phyloP scores from a whole-genome alignment of 495 filamentous ascomycete genomes.

The Penicillium maclennaniae region DNA sequence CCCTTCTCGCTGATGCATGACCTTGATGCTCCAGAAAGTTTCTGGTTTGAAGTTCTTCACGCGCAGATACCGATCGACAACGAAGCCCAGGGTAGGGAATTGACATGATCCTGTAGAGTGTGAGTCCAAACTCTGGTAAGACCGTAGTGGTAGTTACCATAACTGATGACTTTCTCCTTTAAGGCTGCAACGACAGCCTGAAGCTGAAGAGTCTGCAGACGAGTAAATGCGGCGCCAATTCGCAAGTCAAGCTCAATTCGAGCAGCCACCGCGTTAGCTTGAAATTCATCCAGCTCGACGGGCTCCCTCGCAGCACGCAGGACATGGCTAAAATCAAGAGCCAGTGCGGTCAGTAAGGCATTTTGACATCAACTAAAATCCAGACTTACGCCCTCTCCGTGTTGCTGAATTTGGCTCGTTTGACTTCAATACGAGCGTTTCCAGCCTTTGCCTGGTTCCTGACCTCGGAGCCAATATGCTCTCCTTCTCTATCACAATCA shows the following conservation, averaged over 20 bases:
- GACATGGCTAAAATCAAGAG: conserved; percentile 55
- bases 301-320: conserved; percentile 76
- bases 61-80: conserved; percentile 90
- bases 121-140: conserved; percentile 14
- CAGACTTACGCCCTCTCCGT: conserved; percentile 78
- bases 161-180: conserved; percentile 68
- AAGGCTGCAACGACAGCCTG: conserved; percentile 61
- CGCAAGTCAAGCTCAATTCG: conserved; percentile 90
- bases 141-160: conserved; percentile 52
- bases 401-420: conserved; percentile 88
- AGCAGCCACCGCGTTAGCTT: conserved; percentile 83
- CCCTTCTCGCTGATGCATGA: conserved; percentile 70
- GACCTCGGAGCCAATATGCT: conserved; percentile 94
- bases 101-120: conserved; percentile 76
- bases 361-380: background rate
- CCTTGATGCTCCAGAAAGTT: conserved; percentile 85
- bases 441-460: conserved; percentile 70
- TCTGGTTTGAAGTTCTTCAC: conserved; percentile 93
- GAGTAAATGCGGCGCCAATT: conserved; percentile 87
- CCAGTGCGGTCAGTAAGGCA: background rate
- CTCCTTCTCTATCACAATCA: conserved; percentile 96
- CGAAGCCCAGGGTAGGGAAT: conserved; percentile 94
- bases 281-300: conserved; percentile 73
- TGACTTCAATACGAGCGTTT: conserved; percentile 72
- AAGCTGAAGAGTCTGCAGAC: conserved; percentile 76